Percentiles rank a stretch among this genome's conserved stretches.
Conservation (phyloP, 305 asterid species). For the Fraxinus latifolia region DNA sequence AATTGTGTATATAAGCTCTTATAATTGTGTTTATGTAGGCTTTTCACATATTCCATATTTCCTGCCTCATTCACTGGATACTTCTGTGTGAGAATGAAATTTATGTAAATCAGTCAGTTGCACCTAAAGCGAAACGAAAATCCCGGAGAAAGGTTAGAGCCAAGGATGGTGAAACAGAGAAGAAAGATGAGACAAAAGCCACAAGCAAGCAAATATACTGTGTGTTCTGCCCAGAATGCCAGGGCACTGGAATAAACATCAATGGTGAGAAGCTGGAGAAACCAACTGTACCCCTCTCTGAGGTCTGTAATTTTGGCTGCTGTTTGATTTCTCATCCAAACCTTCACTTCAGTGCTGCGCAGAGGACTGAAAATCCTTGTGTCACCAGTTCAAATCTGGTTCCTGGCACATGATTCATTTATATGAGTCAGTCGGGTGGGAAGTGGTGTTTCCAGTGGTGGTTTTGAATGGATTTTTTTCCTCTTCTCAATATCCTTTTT, state of each 20-base stretch:
- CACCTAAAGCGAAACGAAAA: constrained; percentile 41
- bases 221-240: constrained; percentile 84
- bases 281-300: constrained; percentile 67
- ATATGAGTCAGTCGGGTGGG: too few species aligned
- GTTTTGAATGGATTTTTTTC: neutral
- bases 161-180: constrained; percentile 36
- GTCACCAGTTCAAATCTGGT: too few species aligned
- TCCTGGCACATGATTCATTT: too few species aligned
- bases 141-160: constrained; percentile 53
- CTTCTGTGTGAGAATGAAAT: constrained; percentile 72
- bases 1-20: constrained; percentile 21
- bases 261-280: constrained; percentile 65
- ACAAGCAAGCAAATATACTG: constrained; percentile 36
- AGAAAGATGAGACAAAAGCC: constrained; percentile 34
- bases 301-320: constrained; percentile 42
- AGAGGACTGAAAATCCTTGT: too few species aligned
- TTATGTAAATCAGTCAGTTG: constrained; percentile 38
- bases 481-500: neutral
- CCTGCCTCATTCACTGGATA: constrained; percentile 90
- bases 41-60: constrained; percentile 74
- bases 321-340: constrained; percentile 1
- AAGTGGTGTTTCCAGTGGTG: too few species aligned
- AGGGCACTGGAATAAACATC: constrained; percentile 66
- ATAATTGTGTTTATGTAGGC: constrained; percentile 46
- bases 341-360: neutral